These are phyloP conservation scores for Hypoxylon rickii DNA, from an alignment of 495 filamentous ascomycete genomes.

Conservation along the genomic window DNA sequence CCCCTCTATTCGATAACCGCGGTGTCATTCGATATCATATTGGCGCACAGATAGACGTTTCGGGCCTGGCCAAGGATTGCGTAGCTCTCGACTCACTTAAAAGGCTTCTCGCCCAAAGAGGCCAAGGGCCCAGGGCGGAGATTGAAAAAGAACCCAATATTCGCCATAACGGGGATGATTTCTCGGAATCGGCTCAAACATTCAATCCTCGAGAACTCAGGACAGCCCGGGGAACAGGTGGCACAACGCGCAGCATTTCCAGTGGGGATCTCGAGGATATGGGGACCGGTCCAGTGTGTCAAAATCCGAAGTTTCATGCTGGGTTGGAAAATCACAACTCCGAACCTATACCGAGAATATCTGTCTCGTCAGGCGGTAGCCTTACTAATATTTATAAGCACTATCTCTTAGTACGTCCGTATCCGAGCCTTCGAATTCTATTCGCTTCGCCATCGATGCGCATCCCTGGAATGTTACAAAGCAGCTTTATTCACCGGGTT, in stretches of 20 bases:
- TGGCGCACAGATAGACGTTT: conserved; percentile 67
- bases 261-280: too few species aligned
- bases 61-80: conserved; percentile 60
- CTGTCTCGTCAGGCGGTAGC: conserved; percentile 28
- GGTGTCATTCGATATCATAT: conserved; percentile 64
- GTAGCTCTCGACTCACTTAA: conserved; percentile 60
- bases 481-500: conserved; percentile 63
- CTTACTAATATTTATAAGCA: conserved; percentile 55
- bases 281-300: too few species aligned
- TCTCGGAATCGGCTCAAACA: conserved; percentile 64
- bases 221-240: conserved; percentile 59
- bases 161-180: conserved; percentile 37
- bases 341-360: background rate
- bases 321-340: conserved; percentile 8
- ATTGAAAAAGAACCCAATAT: conserved; percentile 10
- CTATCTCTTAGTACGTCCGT: conserved; percentile 66
- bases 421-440: conserved; percentile 64
- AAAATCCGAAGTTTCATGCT: conserved; percentile 39
- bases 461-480: conserved; percentile 67
- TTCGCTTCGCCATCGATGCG: conserved; percentile 68
- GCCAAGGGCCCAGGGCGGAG: conserved; percentile 34
- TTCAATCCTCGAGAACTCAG: conserved; percentile 64
- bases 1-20: conserved; percentile 64
- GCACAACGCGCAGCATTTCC: too few species aligned
- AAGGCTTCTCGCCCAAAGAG: conserved; percentile 38